Conservation (phyloP, 305 asterid genomes). For the Fraxinus nigra region DNA sequence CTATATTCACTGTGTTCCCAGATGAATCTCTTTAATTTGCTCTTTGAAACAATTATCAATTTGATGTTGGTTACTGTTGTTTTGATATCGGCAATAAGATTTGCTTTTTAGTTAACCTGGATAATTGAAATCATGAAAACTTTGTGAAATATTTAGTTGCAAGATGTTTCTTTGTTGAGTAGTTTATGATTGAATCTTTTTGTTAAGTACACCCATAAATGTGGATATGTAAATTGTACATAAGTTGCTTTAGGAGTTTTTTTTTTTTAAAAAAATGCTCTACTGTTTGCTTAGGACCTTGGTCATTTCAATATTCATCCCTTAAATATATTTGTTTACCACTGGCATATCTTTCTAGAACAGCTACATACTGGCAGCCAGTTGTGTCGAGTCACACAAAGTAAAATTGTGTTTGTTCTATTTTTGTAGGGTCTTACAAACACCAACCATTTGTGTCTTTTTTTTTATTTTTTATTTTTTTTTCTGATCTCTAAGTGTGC, state of each 20-base stretch:
- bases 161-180: not conserved
- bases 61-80: not conserved
- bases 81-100: not conserved
- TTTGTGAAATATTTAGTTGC: not conserved
- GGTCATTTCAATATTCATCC: not conserved
- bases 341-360: not conserved
- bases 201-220: not conserved
- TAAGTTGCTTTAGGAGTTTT: not conserved
- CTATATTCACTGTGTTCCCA: not conserved
- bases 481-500: not conserved
- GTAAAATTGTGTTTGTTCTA: not conserved
- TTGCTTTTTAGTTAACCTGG: not conserved
- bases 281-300: not conserved
- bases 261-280: not conserved
- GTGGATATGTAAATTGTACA: not conserved
- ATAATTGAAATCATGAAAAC: not conserved
- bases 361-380: slow-evolving; percentile 4
- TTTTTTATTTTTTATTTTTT: slow-evolving; percentile 9
- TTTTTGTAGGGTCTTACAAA: not conserved
- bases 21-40: not conserved
- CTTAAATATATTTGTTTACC: slow-evolving; percentile 9
- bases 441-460: slow-evolving; percentile 15
- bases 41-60: not conserved
- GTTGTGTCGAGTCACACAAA: not conserved
- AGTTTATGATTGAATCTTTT: not conserved